Evolutionary conservation across 2,329 filamentous ascomycete genomes (phyloP), one percentile per base, ranked within the genome.

Genomic region (Colletotrichum sp.): DNA sequence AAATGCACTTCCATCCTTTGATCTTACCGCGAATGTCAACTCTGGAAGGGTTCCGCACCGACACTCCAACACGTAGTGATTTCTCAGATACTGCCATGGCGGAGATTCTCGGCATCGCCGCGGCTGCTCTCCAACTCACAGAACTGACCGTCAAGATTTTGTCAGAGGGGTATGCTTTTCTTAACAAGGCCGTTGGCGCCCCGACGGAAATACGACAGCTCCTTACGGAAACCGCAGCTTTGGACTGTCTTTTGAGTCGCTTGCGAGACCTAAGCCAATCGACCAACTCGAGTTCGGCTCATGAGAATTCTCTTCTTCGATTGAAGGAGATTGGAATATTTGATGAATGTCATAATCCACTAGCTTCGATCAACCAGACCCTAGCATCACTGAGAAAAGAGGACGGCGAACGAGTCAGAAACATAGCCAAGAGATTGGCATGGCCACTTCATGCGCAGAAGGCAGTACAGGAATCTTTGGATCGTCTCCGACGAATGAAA

Each of bases 71-170:
- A n/a, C n/a, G n/a, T n/a, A n/a, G n/a, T n/a, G n/a, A n/a, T n/a
- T n/a, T n/a, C n/a, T n/a, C n/a, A n/a, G n/a, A 26, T 44, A 18
- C 39, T 18, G 16, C 16, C 39, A 44, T 44, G 39, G 39, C 39
- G 0, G 39, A 44, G 8, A 44, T 44, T 1, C 39, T 44, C 0
- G 39, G 39, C 0, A 44, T 44, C 0, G 39, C 39, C 0, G 39
- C 39, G 0, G 39, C 39, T 44, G 0, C 39, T 3, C 0, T 44
- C 8, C 39, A 44, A 0, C 18, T 44, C 0, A 44, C 39, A 44
- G 39, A 44, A 44, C 16, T 44, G 18, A n/a, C 39, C 0, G 0
- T 44, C 0, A 44, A n/a, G 8, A 44, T 44, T 0, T n/a, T n/a
- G 18, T 44, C 39, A 44, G 39, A 44, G 0, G 39, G 39, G 0